Evolutionary conservation across 106 monocot genomes (phyloP).

Genomic region (Ottelia alismoides): DNA sequence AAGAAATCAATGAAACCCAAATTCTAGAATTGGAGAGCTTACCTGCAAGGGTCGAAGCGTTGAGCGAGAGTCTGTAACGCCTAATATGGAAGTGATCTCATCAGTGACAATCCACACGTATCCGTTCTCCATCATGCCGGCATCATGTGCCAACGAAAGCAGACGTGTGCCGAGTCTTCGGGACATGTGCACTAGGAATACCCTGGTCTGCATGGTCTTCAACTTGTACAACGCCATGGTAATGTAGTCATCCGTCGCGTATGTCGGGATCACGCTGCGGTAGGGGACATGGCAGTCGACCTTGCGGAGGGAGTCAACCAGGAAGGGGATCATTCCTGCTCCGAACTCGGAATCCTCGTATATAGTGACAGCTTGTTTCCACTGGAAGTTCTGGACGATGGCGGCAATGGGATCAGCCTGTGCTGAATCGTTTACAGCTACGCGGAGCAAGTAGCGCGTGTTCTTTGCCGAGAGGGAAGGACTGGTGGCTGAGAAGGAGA

Average conservation of each 20-base stretch:
- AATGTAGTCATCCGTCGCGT: slow-evolving; percentile 8
- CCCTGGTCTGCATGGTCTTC: slow-evolving; percentile 6
- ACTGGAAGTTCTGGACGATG: slow-evolving; percentile 5
- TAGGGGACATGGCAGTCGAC: slow-evolving; percentile 4
- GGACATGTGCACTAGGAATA: slow-evolving; percentile 14
- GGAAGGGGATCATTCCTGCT: slow-evolving; percentile 2
- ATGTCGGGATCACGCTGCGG: slow-evolving; percentile 2
- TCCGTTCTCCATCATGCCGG: slow-evolving; percentile 17
- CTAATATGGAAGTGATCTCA: too few species aligned
- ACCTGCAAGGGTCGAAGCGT: too few species aligned
- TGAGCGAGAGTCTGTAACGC: too few species aligned
- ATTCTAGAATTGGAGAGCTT: too few species aligned
- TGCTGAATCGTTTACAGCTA: neutral
- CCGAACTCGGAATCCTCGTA: slow-evolving; percentile 18
- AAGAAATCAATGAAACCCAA: too few species aligned
- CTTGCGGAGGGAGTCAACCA: slow-evolving; percentile 6
- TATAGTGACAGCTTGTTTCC: slow-evolving; percentile 7
- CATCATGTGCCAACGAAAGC: neutral
- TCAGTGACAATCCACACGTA: too few species aligned
- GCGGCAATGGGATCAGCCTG: slow-evolving; percentile 6
- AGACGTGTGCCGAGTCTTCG: slow-evolving; percentile 1
- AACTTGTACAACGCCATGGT: slow-evolving; percentile 5
- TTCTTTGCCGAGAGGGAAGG: slow-evolving; percentile 5
- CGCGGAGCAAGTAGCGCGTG: slow-evolving; percentile 8
- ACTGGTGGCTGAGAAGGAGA: slow-evolving; percentile 18